Evolutionary conservation across 192 early-diverging fungal genomes (phyloP).

Genomic region (Chytriomyces sp.): DNA sequence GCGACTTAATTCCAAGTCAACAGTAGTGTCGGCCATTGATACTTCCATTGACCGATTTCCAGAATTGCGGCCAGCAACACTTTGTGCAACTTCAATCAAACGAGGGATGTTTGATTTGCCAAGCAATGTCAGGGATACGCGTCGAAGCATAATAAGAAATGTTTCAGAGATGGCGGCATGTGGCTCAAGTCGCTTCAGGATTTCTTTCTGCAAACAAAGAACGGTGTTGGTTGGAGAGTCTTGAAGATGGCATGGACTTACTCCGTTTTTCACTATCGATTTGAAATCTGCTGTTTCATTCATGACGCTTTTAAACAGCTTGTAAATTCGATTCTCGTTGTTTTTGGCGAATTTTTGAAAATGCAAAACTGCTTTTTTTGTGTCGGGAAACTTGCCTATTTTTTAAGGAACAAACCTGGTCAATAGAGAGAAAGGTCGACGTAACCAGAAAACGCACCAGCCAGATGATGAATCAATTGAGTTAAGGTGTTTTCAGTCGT

Average conservation of each 20-base stretch:
- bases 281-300: slow-evolving; percentile 71
- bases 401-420: background rate
- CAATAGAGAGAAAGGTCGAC: slow-evolving; percentile 20
- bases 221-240: background rate
- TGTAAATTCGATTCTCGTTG: slow-evolving; percentile 70
- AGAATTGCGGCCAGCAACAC: background rate
- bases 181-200: slow-evolving; percentile 68
- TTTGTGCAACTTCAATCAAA: slow-evolving; percentile 56
- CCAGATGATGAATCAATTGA: slow-evolving; percentile 57
- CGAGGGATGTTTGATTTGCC: slow-evolving; percentile 70
- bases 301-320: slow-evolving; percentile 75
- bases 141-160: slow-evolving; percentile 74
- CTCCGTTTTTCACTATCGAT: slow-evolving; percentile 67
- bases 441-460: slow-evolving; percentile 42
- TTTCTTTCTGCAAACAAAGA: slow-evolving; percentile 59
- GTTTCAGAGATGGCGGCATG: slow-evolving; percentile 70
- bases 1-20: slow-evolving; percentile 16
- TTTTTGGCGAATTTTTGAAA: slow-evolving; percentile 74
- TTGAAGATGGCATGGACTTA: slow-evolving; percentile 45
- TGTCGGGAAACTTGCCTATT: slow-evolving; percentile 64
- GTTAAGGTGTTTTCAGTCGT: slow-evolving; percentile 57
- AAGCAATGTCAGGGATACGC: slow-evolving; percentile 75
- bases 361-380: slow-evolving; percentile 60
- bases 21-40: slow-evolving; percentile 21
- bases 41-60: slow-evolving; percentile 28